Evolutionary conservation across 1,284 basidiomycete species (phyloP), one percentile per base, ranked within the genome.

Genomic region (Ustilago sp.): DNA sequence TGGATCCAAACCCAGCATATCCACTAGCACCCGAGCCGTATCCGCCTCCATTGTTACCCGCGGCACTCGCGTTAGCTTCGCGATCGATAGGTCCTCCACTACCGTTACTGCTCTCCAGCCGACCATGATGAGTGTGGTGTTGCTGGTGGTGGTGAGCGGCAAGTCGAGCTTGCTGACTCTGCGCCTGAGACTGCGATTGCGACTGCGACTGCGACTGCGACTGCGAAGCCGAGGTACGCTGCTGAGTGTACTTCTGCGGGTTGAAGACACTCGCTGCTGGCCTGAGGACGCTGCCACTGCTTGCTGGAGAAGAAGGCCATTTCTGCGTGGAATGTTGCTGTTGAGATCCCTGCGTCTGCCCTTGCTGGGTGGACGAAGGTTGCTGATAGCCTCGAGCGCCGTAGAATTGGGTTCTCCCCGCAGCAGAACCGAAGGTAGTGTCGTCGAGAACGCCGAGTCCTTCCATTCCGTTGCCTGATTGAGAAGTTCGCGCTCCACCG

Each of bases 391-490:
- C 68, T 35, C 74, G 47, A n/a, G 68, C 62, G 47, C 68, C 68
- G 36, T 76, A 71, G 47, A 69, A 66, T n/a, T 69, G 65, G 41
- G 38, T 67, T 9, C 70, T 43, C 23, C 61, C 59, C n/a, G n/a
- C 48, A 50, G 48, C 48, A 15, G 68, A 43, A 35, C 65, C 53
- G 17, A 62, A 70, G 4, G 68, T 36, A 31, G 41, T 61, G 36
- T 69, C 66, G 28, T 77, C 74, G 12, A 77, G 57, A 48, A 73
- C 67, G 19, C 74, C 70, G 0, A 77, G 66, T 11, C 67, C 70
- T 3, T 72, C 70, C 56, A 72, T 43, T 4, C 60, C 73, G 17
- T 64, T 66, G 57, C 64, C 51, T 31, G 60, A n/a, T 31, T 64
- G 62, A 55, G 71, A 68, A 50, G 36, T 61, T 39, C 63, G 53